Base-by-base conservation (phyloP, 352 stramenopile genomes). In the Globisporangium nagaii region DNA sequence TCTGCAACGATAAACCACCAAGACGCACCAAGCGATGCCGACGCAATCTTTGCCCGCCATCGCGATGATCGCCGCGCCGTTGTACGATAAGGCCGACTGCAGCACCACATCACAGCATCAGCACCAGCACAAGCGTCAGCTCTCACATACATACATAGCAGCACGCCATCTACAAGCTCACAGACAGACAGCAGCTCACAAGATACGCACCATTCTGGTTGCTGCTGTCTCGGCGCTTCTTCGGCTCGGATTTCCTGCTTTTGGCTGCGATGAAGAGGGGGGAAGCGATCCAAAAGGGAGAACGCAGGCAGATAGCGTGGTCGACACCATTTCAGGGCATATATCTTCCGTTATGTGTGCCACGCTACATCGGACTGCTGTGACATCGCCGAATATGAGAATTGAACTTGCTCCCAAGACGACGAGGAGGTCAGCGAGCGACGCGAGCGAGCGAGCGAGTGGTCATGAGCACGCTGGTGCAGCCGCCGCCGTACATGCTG, bases 31-130 rank as follows among this genome's bases (percentile, higher is more conserved):
- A 41, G 96, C 96, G 63, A 99, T 99, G 27, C 90, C 97, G 30
- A 99, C 96, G 71, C 97, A 99, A 75, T 99, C 93, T 71, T 99
- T 99, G 58, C 97, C 97, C 24, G 95, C 88, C 97, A 99, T 99
- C 58, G 95, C 97, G 66, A 99, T 97, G 58, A 99, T 98, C 48
- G 96, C 97, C 47, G 89, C 90, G 61, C 97, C 97, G 75, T 99
- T 99, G 79, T 99, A 99, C 68, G 97, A 96, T 55, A 96, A 69
- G 53, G 96, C 95, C 57, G 77, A 88, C 80, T 90, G 32, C 15
- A 34, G n/a, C n/a, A n/a, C n/a, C 7, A 39, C 20, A 55, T 10
- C 11, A 47, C 11, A 27, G 15, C 51, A 40, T n/a, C n/a, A n/a
- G n/a, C n/a, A n/a, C n/a, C n/a, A n/a, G n/a, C n/a, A 20, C 31